phyloP scores from a whole-genome alignment of 306 rosid species.

The Calophaca sinica region DNA sequence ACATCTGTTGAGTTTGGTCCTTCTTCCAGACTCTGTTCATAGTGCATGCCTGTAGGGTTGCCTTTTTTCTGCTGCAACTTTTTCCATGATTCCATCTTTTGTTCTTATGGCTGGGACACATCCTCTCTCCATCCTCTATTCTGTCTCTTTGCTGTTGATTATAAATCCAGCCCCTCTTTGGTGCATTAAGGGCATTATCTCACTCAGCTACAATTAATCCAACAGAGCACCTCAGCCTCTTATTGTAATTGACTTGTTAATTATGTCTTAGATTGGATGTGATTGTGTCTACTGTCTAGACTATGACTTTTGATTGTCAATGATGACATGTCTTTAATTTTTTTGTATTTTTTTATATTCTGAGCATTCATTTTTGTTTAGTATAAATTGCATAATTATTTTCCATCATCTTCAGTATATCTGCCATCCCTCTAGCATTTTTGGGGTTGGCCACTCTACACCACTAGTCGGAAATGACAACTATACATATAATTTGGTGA shows the following conservation, averaged over 20 bases:
- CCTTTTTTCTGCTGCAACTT: constrained; percentile 5
- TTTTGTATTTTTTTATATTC: too few species aligned
- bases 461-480: not conserved
- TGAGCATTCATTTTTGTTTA: too few species aligned
- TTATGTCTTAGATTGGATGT: too few species aligned
- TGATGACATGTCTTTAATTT: too few species aligned
- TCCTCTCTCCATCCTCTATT: not conserved
- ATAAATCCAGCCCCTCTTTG: not conserved
- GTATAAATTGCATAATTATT: too few species aligned
- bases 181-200: not conserved
- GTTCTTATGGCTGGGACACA: not conserved
- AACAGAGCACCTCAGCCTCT: not conserved
- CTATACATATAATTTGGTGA: not conserved
- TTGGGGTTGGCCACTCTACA: too few species aligned
- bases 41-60: not conserved
- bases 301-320: too few species aligned
- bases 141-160: not conserved
- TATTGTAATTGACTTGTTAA: too few species aligned
- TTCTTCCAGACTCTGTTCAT: not conserved
- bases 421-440: too few species aligned
- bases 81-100: not conserved
- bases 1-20: not conserved
- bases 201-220: not conserved
- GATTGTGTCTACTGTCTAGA: too few species aligned
- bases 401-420: too few species aligned